Base-by-base conservation (phyloP, 2,329 filamentous ascomycete genomes). In the Sporothrix pseudoabietina region DNA sequence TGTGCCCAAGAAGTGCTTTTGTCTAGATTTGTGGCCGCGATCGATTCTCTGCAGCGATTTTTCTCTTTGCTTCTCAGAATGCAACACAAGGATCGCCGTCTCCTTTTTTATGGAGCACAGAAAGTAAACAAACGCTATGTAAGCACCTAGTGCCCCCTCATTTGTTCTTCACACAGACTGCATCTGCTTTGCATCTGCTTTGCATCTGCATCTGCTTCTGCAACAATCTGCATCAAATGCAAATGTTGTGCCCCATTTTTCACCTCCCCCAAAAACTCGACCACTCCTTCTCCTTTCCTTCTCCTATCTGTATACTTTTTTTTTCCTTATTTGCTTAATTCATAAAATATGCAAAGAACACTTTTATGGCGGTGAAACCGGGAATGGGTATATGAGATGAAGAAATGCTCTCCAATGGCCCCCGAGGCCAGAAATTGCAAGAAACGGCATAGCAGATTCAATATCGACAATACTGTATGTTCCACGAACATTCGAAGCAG, bases 101-200 rank as follows among this genome's bases (percentile, higher is more conserved):
- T 26, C 52, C 52, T 26, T 71, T 71, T 59, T 47, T 22, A 19
- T 12, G 35, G 59, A 7, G 19, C 7, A 68, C 41, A 49, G 44
- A 68, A 68, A 52, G 65, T 68, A 52, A 68, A 68, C 65, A 68
- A 52, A 52, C 26, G 26, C 65, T 52, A 6, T 32, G 47, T 54
- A 6, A 1, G 10, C 4, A 59, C 22, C 14, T 35, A 49, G 30
- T 19, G 16, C 16, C 39, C 44, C 30, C 41, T 19, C 44, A 55
- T 55, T 52, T 68, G 1, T 49, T 49, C 12, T 19, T 44, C 41
- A 10, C 12, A 12, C 41, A 44, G 12, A 44, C 41, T 30, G 44
- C 63, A 49, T 68, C 44, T 49, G 63, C 63, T 16, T 66, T 7
- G 9, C 26, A 22, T 26, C n/a, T n/a, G 54, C 49, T 9, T 22